Evolutionary conservation across 2,329 filamentous ascomycete genomes (phyloP), one percentile per base, ranked within the genome.

Genomic region (Calonectria ilicicola): DNA sequence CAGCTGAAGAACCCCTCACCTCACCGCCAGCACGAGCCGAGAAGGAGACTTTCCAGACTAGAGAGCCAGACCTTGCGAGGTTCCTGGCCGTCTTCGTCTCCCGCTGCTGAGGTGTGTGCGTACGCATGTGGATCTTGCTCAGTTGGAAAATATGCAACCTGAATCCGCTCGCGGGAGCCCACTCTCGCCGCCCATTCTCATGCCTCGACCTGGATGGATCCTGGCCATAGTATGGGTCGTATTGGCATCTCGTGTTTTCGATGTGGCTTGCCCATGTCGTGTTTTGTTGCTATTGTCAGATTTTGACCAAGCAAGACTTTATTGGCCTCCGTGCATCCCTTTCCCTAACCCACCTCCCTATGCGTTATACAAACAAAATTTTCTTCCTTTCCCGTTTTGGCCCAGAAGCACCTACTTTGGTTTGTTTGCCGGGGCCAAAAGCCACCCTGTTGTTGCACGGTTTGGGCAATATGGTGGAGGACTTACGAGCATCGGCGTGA

Each of bases 161-260:
- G 49, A 70, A 62, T 42, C 44, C 26, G 62, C 49, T 38, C 65
- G 21, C n/a, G 58, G 47, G 56, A 67, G 26, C 42, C 35, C 68
- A 64, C 66, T 29, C 51, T 15, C 29, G 62, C 35, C 51, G 62
- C 47, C 51, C 63, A 60, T 67, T 29, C 29, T 65, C 32, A 60
- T 38, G 49, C 23, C 7, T 63, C 21, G 58, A 32, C 27, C 35
- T 67, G 46, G 56, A 35, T 64, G 70, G 49, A 65, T 64, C 49
- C 53, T 67, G 63, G 26, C 32, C n/a, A 21, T 40, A 40, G 53
- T 53, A 47, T 71, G 71, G 56, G 76, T 79, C 77, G 77, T 79
- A 78, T 79, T 74, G 72, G 44, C 53, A 74, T 77, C 77, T 79
- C 75, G 75, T 79, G 77, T 75, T 67, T 67, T 74, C n/a, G 56